These are phyloP conservation scores for Cnidoscolus chayamansa DNA, from an alignment of 441 rosid genomes.

Conservation along the genomic window DNA sequence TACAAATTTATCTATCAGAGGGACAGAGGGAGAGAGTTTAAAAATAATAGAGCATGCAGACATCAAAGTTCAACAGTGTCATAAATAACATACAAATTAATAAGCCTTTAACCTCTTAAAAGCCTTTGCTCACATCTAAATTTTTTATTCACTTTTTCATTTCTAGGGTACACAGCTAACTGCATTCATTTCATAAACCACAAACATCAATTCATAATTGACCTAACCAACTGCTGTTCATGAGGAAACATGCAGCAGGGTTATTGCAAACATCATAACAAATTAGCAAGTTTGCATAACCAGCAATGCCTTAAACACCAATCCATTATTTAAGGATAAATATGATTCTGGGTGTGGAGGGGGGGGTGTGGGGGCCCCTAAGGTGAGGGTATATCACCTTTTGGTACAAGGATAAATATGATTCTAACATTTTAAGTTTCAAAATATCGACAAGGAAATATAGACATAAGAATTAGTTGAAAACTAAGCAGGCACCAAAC, in stretches of 20 bases:
- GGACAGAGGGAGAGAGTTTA: too few relatives aligned
- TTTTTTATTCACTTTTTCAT: not conserved
- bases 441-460: not conserved
- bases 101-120: not conserved
- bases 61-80: not conserved
- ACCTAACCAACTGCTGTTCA: not conserved
- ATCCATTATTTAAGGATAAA: not conserved
- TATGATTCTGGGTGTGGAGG: too few relatives aligned
- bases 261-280: not conserved
- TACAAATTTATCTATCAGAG: too few relatives aligned
- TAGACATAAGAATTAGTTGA: not conserved
- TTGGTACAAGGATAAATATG: not conserved
- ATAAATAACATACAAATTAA: not conserved
- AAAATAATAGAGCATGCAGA: not conserved
- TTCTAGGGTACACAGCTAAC: not conserved
- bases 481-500: not conserved
- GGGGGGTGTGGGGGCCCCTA: too few relatives aligned
- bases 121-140: not conserved
- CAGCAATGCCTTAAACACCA: not conserved
- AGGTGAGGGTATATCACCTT: too few relatives aligned
- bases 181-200: not conserved
- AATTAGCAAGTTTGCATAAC: not conserved
- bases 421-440: not conserved
- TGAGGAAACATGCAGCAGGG: not conserved
- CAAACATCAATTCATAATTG: too few relatives aligned